Evolutionary conservation across 2,329 filamentous ascomycete species (phyloP), one percentile per base, ranked within the genome.

Genomic region (Phoma herbarum): DNA sequence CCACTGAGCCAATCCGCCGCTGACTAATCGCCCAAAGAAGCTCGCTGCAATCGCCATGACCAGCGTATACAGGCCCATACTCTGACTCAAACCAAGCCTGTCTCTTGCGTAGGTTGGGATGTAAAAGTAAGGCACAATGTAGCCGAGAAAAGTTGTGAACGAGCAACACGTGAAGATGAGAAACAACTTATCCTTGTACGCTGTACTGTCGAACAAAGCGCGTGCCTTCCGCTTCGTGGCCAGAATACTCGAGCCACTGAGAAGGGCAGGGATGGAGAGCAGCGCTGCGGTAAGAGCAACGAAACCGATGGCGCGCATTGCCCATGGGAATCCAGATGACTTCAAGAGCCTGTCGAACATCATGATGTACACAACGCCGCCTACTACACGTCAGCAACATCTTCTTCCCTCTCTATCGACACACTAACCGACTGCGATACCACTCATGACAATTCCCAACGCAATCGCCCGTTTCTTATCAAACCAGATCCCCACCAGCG

Each of bases 81-180:
- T 74, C 46, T 75, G 68, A 2, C 60, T 67, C n/a, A 65, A 66
- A 0, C 70, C 74, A 9, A 78, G 62, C 4, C 47, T 52, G 37
- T 77, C 71, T 18, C 65, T 62, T 2, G 74, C 73, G 56, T 71
- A 78, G 3, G 72, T 73, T 1, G 75, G 70, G 14, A 78, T 75
- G 52, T 76, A 78, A 46, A 77, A 77, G 49, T 76, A 78, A 1
- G 75, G 75, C 0, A 76, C 66, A 7, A 75, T 78, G 45, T 78
- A 78, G 1, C 75, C 75, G 1, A 78, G 60, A 39, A 76, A 78
- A 3, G 67, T 74, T 28, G 67, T 66, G 49, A 76, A 78, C 0
- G 71, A 74, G 25, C 65, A 74, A 4, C 61, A 63, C 0, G 74
- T 77, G 48, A 77, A 78, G 42, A 77, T 62, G 28, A 76, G 63